phyloP scores from a whole-genome alignment of 441 rosid genomes.

The Gossypium trilobum region DNA sequence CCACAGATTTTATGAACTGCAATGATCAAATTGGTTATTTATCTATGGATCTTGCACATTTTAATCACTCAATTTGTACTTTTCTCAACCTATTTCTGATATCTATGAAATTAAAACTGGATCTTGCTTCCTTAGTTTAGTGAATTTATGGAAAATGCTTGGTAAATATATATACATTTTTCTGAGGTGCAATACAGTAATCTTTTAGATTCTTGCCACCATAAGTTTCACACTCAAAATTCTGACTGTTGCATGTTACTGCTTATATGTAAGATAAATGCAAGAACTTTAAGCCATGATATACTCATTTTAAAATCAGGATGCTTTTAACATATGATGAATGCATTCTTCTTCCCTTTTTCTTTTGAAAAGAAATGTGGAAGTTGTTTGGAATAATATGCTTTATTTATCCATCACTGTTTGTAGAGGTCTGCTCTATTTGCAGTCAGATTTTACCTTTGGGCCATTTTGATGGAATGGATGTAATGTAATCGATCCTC shows the following conservation, averaged over 20 bases:
- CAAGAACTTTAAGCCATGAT: background rate
- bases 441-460: background rate
- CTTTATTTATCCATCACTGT: background rate
- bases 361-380: background rate
- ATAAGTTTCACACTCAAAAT: background rate
- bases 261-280: background rate
- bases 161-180: background rate
- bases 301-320: background rate
- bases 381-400: too few relatives aligned
- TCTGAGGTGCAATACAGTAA: background rate
- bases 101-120: background rate
- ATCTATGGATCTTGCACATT: background rate
- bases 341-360: background rate
- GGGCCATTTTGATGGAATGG: background rate
- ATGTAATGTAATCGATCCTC: background rate
- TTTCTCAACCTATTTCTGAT: background rate
- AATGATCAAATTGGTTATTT: background rate
- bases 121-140: background rate
- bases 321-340: background rate
- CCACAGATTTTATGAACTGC: background rate
- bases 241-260: background rate
- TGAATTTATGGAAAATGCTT: background rate
- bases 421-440: background rate
- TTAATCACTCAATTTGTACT: background rate
- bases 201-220: background rate